These are phyloP conservation scores for Chaetothyriales sp. DNA, from an alignment of 2,329 filamentous ascomycete genomes.

Conservation along the genomic window DNA sequence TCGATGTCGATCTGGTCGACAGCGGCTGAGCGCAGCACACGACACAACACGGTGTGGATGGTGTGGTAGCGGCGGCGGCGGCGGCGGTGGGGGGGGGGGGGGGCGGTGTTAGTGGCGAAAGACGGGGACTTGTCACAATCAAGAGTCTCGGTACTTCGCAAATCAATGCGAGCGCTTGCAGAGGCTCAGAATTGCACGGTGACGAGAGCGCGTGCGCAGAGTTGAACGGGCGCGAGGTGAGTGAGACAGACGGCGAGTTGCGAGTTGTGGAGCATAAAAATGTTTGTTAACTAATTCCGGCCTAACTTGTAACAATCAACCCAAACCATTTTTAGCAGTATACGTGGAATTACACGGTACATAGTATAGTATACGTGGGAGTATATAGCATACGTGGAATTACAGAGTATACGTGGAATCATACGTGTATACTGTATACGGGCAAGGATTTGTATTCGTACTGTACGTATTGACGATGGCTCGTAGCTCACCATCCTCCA, in stretches of 20 bases:
- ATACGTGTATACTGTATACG: no score
- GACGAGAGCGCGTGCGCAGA: constrained; percentile 16
- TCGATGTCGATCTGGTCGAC: not conserved
- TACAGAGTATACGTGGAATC: no score
- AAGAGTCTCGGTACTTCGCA: constrained; percentile 31
- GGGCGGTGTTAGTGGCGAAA: constrained; percentile 3
- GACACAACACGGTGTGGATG: not conserved
- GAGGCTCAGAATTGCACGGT: constrained; percentile 18
- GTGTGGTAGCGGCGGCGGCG: constrained; percentile 14
- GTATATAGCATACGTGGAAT: no score
- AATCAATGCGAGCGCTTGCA: constrained; percentile 35
- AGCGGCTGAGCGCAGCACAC: not conserved
- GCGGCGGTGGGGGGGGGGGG: constrained; percentile 9
- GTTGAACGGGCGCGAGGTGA: constrained; percentile 14
- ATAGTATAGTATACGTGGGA: no score
- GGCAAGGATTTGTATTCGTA: no score
- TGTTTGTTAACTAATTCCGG: not conserved
- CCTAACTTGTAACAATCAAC: not conserved
- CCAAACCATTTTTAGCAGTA: no score
- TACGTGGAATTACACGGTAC: no score
- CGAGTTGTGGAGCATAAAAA: constrained; percentile 1
- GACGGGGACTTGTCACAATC: constrained; percentile 19
- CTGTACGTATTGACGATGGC: no score
- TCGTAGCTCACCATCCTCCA: not conserved
- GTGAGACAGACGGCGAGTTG: constrained; percentile 6